Conservation (phyloP, 2,329 filamentous ascomycete genomes). For the Leptodontidium sp. region DNA sequence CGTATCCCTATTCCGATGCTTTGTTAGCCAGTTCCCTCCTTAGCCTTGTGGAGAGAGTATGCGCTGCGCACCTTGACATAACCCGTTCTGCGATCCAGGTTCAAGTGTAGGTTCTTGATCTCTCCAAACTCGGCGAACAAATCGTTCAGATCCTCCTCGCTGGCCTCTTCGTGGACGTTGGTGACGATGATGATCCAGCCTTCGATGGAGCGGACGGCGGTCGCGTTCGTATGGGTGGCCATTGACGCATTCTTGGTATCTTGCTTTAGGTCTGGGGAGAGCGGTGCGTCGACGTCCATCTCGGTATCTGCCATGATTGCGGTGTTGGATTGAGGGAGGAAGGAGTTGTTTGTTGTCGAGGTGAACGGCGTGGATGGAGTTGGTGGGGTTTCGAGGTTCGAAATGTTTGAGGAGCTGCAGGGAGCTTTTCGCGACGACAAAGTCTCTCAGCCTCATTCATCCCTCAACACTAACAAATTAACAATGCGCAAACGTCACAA, state of each 20-base stretch:
- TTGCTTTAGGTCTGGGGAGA: slow-evolving; percentile 56
- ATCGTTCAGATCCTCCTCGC: slow-evolving; percentile 83
- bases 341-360: background rate
- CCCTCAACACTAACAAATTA: too few species aligned
- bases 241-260: slow-evolving; percentile 69
- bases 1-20: slow-evolving; percentile 70
- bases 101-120: slow-evolving; percentile 87
- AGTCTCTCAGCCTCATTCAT: too few species aligned
- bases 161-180: slow-evolving; percentile 87
- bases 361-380: background rate
- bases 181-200: slow-evolving; percentile 90
- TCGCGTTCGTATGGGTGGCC: slow-evolving; percentile 77
- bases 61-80: slow-evolving; percentile 76
- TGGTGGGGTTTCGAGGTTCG: background rate
- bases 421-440: too few species aligned
- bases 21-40: slow-evolving; percentile 18
- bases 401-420: background rate
- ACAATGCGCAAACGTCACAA: too few species aligned
- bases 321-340: background rate
- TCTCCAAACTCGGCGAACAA: slow-evolving; percentile 85
- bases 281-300: slow-evolving; percentile 53
- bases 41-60: background rate
- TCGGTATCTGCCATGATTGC: slow-evolving; percentile 53
- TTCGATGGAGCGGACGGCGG: slow-evolving; percentile 85
- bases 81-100: slow-evolving; percentile 81